Percentiles rank a stretch among this genome's conserved stretches.
Conservation (phyloP, 345 rosid species). For the Angophora floribunda region DNA sequence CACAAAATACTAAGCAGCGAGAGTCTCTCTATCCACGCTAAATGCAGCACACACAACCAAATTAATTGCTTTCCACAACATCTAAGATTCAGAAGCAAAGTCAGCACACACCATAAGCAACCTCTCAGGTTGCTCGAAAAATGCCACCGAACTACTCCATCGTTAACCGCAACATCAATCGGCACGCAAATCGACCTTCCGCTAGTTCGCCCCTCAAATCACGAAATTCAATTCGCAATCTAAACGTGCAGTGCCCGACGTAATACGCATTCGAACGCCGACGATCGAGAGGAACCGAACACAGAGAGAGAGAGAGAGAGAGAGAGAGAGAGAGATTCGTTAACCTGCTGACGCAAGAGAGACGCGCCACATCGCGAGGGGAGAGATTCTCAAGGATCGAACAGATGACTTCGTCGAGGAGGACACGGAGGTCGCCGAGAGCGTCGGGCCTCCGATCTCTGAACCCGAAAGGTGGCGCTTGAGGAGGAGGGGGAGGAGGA, state of each 20-base stretch:
- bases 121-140: too few species aligned
- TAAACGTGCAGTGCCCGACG: neutral
- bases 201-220: neutral
- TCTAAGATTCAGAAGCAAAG: too few species aligned
- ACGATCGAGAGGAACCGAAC: neutral
- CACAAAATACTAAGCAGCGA: neutral
- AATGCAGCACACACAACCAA: neutral
- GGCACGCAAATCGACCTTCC: neutral
- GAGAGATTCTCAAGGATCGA: conserved; percentile 47
- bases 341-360: conserved; percentile 94
- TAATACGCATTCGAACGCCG: neutral
- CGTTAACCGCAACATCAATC: neutral
- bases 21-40: neutral
- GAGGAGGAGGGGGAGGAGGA: neutral
- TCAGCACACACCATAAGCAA: too few species aligned
- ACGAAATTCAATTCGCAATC: neutral
- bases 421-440: conserved; percentile 51
- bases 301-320: neutral
- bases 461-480: neutral
- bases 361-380: conserved; percentile 67
- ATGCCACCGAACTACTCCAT: neutral
- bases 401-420: conserved; percentile 72
- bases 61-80: neutral
- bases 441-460: conserved; percentile 66
- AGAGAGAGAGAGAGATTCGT: neutral